A percentile compares a stretch with the other conserved stretches of the same genome.
Evolutionary conservation across 1,284 basidiomycete genomes (phyloP).

Genomic region (Vanrija humicola): DNA sequence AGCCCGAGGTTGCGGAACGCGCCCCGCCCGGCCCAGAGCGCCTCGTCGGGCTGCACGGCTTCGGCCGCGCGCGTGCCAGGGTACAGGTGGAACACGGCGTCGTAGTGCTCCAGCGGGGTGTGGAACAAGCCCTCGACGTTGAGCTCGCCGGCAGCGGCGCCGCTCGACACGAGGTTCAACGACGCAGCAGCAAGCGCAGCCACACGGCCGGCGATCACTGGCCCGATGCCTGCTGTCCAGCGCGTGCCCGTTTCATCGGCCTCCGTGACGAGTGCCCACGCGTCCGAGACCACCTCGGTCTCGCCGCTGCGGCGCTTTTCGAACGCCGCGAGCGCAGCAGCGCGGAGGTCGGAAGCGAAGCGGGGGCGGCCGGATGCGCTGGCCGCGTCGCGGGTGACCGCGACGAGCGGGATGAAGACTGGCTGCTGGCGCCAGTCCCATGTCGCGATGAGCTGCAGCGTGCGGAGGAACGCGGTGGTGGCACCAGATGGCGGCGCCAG

Average conservation of each 20-base stretch:
- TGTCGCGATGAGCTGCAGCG: conserved; percentile 68
- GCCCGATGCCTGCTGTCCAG: conserved; percentile 66
- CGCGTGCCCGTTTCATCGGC: conserved; percentile 67
- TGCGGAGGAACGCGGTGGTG: conserved; percentile 68
- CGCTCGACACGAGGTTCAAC: conserved; percentile 47
- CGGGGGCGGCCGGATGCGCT: conserved; percentile 22
- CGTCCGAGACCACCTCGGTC: conserved; percentile 51
- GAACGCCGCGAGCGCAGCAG: conserved; percentile 58
- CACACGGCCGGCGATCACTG: conserved; percentile 66
- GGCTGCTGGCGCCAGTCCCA: conserved; percentile 71
- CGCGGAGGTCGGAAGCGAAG: conserved; percentile 54
- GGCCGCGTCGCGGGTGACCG: conserved; percentile 34
- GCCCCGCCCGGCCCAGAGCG: conserved; percentile 28
- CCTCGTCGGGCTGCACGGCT: conserved; percentile 52
- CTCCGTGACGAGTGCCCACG: conserved; percentile 81
- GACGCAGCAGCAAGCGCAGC: conserved; percentile 69
- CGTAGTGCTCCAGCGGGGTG: conserved; percentile 79
- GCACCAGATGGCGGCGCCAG: conserved; percentile 50
- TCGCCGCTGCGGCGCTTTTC: conserved; percentile 45
- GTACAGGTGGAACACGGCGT: conserved; percentile 75
- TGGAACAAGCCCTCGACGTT: conserved; percentile 67
- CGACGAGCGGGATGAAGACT: conserved; percentile 51
- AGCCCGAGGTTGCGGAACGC: conserved; percentile 33
- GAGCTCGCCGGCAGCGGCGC: conserved; percentile 23
- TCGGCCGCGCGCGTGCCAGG: conserved; percentile 64